Conservation (phyloP, 257 asterid species). For the Rehmannia glutinosa region DNA sequence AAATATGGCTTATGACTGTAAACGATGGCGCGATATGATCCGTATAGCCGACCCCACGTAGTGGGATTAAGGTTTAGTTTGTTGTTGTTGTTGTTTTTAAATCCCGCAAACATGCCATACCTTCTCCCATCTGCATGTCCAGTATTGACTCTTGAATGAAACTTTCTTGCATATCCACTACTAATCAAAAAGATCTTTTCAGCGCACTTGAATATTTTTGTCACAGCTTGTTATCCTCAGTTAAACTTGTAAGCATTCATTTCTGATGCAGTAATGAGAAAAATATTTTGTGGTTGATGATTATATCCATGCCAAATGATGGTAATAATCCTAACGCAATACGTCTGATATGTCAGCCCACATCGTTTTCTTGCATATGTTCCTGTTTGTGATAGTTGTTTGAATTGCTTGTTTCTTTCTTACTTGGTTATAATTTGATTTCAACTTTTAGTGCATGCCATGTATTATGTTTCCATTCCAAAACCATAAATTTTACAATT, state of each 20-base stretch:
- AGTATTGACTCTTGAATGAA: neutral
- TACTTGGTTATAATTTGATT: neutral
- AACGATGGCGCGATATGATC: too few relatives aligned
- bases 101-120: neutral
- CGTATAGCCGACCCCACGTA: too few relatives aligned
- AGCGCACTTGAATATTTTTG: too few relatives aligned
- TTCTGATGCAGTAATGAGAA: too few relatives aligned
- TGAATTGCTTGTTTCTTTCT: neutral
- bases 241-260: too few relatives aligned
- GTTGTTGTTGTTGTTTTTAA: too few relatives aligned
- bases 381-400: conserved; percentile 6
- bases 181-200: neutral
- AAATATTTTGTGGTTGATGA: too few relatives aligned
- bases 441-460: neutral
- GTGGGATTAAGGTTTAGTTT: too few relatives aligned
- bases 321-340: neutral
- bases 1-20: too few relatives aligned
- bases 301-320: neutral
- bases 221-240: too few relatives aligned
- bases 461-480: neutral
- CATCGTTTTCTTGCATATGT: neutral
- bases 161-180: neutral
- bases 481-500: neutral
- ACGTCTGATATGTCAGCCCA: neutral
- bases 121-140: neutral